Base-by-base conservation (phyloP, 1,284 basidiomycete species). In the Polyporus tsugae region DNA sequence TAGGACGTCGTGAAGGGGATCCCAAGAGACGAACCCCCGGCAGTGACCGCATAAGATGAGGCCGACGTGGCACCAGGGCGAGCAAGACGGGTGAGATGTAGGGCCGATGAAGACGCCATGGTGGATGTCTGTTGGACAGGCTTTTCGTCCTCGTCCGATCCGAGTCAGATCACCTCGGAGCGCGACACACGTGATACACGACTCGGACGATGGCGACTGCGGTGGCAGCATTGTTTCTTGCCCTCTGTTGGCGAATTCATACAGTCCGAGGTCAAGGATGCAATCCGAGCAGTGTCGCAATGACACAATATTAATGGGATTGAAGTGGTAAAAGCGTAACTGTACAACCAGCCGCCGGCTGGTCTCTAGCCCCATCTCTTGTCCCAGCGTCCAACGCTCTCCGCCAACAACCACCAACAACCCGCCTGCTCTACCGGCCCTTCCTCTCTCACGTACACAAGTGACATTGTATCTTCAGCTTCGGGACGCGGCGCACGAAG, bases 351-450 rank as follows among this genome's bases (percentile, higher is more conserved):
- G 29, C n/a, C n/a, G n/a, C n/a, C n/a, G n/a, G n/a, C n/a, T 7
- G 13, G 10, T 53, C 38, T 69, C 60, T 60, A 78, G 7, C 77
- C 78, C 75, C 74, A 76, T 64, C 76, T 63, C n/a, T 68, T 67
- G 49, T 79, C 78, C 73, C 73, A 77, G 49, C 72, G 68, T 17
- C 78, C 77, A 7, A 78, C 66, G 52, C 73, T 76, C 61, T 79
- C 77, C 6, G 74, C 77, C 25, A 76, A 39, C 1, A 72, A 49
- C 76, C 76, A 79, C 38, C 63, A 67, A 6, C 61, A 13, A 0
- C 46, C 35, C n/a, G 17, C 53, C 7, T 41, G 7, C 10, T 19
- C 22, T 4, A 25, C 42, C 5, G 44, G 39, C 2, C 46, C 39
- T 19, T 61, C 60, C 17, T 71, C 67, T 33, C 60, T 67, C 29